Percentiles rank a stretch among this genome's conserved stretches.
Evolutionary conservation across 306 rosid species (phyloP).

Genomic region (Inga oerstediana): DNA sequence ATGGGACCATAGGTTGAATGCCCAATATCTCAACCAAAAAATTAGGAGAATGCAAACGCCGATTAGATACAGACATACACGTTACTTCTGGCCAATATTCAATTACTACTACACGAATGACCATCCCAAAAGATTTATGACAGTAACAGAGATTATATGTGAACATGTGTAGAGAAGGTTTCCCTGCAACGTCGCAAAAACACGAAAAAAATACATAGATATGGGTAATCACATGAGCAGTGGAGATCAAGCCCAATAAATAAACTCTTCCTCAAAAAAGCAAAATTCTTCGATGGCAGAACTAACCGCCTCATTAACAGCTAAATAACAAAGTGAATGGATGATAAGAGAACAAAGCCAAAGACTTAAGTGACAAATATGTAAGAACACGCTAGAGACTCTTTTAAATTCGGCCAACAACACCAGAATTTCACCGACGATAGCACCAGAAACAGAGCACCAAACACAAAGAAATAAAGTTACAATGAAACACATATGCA

Average conservation of each 20-base stretch:
- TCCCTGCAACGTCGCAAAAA: not conserved
- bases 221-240: constrained; percentile 16
- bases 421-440: too few species aligned
- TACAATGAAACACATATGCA: too few species aligned
- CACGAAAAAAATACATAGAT: not conserved
- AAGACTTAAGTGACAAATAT: too few species aligned
- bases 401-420: too few species aligned
- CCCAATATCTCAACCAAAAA: not conserved
- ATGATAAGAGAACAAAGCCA: too few species aligned
- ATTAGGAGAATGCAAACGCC: not conserved
- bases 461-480: too few species aligned
- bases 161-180: not conserved
- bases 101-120: not conserved
- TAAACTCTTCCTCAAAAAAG: constrained; percentile 19
- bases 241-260: constrained; percentile 6
- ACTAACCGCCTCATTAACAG: not conserved
- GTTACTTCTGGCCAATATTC: not conserved
- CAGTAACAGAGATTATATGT: not conserved
- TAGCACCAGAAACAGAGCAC: too few species aligned
- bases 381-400: too few species aligned
- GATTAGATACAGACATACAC: not conserved
- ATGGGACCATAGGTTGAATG: not conserved
- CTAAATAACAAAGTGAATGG: too few species aligned
- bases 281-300: constrained; percentile 6
- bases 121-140: not conserved